Percentiles rank a stretch among this genome's conserved stretches.
phyloP scores from a whole-genome alignment of 257 asterid genomes.

The Solanum gracilifrons region DNA sequence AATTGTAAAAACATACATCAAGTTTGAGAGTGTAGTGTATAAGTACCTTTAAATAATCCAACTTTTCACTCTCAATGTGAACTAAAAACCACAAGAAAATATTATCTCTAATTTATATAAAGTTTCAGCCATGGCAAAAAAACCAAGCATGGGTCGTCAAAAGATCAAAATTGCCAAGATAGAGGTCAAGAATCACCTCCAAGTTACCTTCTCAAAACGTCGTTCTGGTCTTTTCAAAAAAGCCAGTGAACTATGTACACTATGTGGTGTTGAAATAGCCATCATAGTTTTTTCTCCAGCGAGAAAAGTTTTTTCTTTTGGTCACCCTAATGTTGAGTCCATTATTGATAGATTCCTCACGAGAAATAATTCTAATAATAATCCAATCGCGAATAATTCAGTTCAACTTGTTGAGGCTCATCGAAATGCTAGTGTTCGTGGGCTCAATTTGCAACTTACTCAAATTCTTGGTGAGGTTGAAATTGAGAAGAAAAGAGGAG shows the following conservation, averaged over 20 bases:
- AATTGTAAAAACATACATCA: neutral
- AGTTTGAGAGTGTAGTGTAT: neutral
- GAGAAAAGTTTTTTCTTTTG: slow-evolving; percentile 68
- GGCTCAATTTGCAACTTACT: slow-evolving; percentile 45
- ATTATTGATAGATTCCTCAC: slow-evolving; percentile 33
- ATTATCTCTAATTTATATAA: neutral
- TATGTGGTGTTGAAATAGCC: slow-evolving; percentile 61
- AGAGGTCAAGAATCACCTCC: slow-evolving; percentile 49
- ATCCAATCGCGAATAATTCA: slow-evolving; percentile 3
- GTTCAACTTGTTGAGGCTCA: slow-evolving; percentile 38
- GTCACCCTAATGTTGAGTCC: slow-evolving; percentile 58
- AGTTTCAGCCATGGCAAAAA: slow-evolving; percentile 35
- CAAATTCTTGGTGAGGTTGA: slow-evolving; percentile 42
- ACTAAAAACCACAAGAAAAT: neutral
- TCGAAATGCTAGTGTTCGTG: slow-evolving; percentile 34
- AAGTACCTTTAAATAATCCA: neutral
- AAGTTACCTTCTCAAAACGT: slow-evolving; percentile 70
- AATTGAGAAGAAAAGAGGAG: slow-evolving; percentile 47
- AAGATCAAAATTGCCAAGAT: slow-evolving; percentile 75
- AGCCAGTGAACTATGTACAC: slow-evolving; percentile 65
- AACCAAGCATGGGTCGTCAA: slow-evolving; percentile 60
- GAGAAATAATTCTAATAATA: neutral
- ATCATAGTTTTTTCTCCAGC: slow-evolving; percentile 67
- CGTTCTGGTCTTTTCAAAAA: slow-evolving; percentile 62
- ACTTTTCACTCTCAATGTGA: neutral